These are phyloP conservation scores for Torulaspora gathmanii DNA, from an alignment of 805 yeast genomes.

Conservation along the genomic window DNA sequence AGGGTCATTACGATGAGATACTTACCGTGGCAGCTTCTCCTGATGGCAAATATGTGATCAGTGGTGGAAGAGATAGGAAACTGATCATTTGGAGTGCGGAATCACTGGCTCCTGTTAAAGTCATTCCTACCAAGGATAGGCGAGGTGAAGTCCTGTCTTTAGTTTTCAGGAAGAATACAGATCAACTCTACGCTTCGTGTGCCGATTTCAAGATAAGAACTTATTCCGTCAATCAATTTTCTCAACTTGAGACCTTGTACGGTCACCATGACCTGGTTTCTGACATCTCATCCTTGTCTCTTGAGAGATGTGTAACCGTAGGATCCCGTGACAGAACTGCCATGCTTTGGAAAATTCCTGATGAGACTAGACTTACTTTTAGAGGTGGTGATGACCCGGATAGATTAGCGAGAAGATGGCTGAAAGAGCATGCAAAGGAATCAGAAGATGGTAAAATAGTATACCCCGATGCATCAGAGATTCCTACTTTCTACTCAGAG, in stretches of 20 bases:
- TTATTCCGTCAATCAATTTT: constrained; percentile 75
- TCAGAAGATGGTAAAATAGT: constrained; percentile 31
- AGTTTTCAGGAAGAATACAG: constrained; percentile 72
- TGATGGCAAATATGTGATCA: constrained; percentile 82
- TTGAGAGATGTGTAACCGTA: constrained; percentile 92
- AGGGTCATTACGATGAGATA: constrained; percentile 76
- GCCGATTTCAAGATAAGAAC: constrained; percentile 89
- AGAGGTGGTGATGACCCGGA: constrained; percentile 75
- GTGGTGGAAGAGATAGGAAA: constrained; percentile 83
- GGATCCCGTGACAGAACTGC: constrained; percentile 95
- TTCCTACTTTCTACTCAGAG: constrained; percentile 52
- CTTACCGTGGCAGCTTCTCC: constrained; percentile 76
- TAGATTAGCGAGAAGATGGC: constrained; percentile 38
- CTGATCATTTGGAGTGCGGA: constrained; percentile 84
- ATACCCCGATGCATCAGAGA: constrained; percentile 31
- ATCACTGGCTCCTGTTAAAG: constrained; percentile 67
- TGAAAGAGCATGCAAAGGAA: constrained; percentile 33
- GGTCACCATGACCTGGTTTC: constrained; percentile 92
- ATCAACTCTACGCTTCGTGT: constrained; percentile 86
- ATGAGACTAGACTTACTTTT: constrained; percentile 88
- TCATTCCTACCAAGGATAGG: constrained; percentile 67
- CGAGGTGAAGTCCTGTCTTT: constrained; percentile 69
- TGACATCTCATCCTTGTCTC: constrained; percentile 73
- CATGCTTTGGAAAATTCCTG: constrained; percentile 94
- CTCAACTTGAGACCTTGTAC: constrained; percentile 84